phyloP scores from a whole-genome alignment of 306 rosid species.

The barrel medic (Medicago truncatula) region DNA sequence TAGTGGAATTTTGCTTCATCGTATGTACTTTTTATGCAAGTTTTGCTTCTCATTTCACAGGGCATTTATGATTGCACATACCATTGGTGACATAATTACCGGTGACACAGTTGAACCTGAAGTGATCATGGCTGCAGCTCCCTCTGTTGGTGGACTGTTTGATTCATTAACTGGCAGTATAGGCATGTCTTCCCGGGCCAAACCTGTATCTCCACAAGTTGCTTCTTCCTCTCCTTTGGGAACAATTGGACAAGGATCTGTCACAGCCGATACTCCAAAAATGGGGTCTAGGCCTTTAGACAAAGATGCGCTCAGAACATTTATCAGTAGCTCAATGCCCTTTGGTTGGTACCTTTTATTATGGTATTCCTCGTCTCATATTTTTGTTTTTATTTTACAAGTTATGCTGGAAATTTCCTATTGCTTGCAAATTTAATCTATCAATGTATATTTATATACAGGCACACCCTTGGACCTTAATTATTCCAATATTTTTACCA shows the following conservation, averaged over 20 bases:
- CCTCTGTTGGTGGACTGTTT: constrained; percentile 94
- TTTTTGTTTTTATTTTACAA: constrained; percentile 38
- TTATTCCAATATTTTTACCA: constrained; percentile 70
- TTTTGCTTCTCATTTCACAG: constrained; percentile 53
- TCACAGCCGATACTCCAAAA: constrained; percentile 66
- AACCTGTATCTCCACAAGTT: constrained; percentile 77
- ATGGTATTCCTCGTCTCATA: constrained; percentile 66
- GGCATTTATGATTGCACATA: constrained; percentile 89
- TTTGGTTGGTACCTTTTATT: constrained; percentile 93
- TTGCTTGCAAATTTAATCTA: constrained; percentile 43
- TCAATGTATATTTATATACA: constrained; percentile 42
- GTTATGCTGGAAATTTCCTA: constrained; percentile 39
- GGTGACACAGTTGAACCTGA: constrained; percentile 86
- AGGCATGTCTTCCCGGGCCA: constrained; percentile 88
- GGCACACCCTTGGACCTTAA: constrained; percentile 97
- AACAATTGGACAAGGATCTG: constrained; percentile 63
- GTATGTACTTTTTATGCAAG: constrained; percentile 29
- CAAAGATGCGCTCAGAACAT: constrained; percentile 87
- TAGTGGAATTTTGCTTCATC: constrained; percentile 33
- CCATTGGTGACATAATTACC: constrained; percentile 83
- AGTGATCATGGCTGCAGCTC: constrained; percentile 71
- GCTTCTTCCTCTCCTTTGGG: constrained; percentile 63
- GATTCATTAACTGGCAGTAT: constrained; percentile 93
- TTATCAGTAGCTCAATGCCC: constrained; percentile 92
- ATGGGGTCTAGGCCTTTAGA: constrained; percentile 74